A percentile compares a stretch with the other conserved stretches of the same genome.
phyloP scores from a whole-genome alignment of 805 yeast genomes.

The Candida endomychidarum region DNA sequence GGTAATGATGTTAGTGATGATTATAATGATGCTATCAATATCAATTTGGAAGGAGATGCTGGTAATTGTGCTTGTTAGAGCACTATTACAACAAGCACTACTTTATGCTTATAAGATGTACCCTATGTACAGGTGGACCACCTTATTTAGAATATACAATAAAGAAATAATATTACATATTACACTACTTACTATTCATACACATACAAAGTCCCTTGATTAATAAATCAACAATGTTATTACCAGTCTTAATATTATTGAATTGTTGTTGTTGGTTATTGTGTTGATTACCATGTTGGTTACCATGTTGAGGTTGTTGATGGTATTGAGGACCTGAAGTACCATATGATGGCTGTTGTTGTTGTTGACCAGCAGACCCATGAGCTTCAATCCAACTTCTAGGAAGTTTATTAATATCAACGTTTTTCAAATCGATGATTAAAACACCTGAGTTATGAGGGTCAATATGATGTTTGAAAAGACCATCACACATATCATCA shows the following conservation, averaged over 20 bases:
- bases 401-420: slow-evolving; percentile 30
- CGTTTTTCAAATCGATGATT: slow-evolving; percentile 54
- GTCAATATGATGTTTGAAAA: slow-evolving; percentile 62
- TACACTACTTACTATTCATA: slow-evolving; percentile 21
- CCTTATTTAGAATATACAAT: too few species aligned
- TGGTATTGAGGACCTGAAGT: slow-evolving; percentile 27
- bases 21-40: slow-evolving; percentile 94
- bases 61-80: slow-evolving; percentile 71
- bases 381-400: slow-evolving; percentile 26
- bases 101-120: too few species aligned
- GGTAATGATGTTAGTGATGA: slow-evolving; percentile 63
- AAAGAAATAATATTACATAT: background rate
- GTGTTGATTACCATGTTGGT: slow-evolving; percentile 2
- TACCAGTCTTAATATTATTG: slow-evolving; percentile 24
- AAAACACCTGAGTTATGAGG: slow-evolving; percentile 78
- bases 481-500: slow-evolving; percentile 67
- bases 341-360: slow-evolving; percentile 7
- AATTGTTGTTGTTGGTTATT: slow-evolving; percentile 24
- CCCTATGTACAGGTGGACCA: too few species aligned
- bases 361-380: slow-evolving; percentile 12
- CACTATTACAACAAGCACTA: background rate
- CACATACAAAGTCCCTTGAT: slow-evolving; percentile 35
- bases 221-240: slow-evolving; percentile 28
- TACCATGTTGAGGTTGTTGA: slow-evolving; percentile 10
- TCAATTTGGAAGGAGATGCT: slow-evolving; percentile 81